Conservation (phyloP, 1,284 basidiomycete genomes). For the Mycocalia duriaeana region DNA sequence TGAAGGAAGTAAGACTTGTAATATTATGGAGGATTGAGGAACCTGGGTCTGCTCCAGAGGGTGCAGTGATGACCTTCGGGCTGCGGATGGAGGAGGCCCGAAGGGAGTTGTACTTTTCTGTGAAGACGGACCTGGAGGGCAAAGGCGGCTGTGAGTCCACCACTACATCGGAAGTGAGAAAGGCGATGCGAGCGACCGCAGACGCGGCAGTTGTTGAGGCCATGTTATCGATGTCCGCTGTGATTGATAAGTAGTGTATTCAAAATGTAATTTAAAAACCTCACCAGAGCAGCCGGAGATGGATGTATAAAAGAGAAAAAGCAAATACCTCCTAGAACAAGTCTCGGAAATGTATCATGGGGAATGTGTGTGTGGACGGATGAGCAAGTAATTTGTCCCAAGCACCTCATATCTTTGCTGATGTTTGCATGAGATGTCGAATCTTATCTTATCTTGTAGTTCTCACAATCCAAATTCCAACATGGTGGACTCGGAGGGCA, state of each 20-base stretch:
- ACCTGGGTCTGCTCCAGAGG: slow-evolving; percentile 57
- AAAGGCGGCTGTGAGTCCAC: slow-evolving; percentile 49
- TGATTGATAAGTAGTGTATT: slow-evolving; percentile 8
- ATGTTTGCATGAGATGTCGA: slow-evolving; percentile 22
- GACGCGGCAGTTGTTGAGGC: slow-evolving; percentile 18
- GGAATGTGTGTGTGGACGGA: slow-evolving; percentile 14
- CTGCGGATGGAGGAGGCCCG: slow-evolving; percentile 23
- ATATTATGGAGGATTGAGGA: slow-evolving; percentile 45
- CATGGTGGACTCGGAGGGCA: too few relatives aligned
- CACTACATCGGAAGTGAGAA: slow-evolving; percentile 61
- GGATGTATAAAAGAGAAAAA: slow-evolving; percentile 10
- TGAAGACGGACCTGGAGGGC: slow-evolving; percentile 28
- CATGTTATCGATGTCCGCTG: too few relatives aligned
- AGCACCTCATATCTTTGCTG: slow-evolving; percentile 37
- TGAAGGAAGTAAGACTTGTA: slow-evolving; percentile 48
- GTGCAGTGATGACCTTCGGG: slow-evolving; percentile 41
- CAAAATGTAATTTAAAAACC: slow-evolving; percentile 1
- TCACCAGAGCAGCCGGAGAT: slow-evolving; percentile 8
- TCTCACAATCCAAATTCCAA: too few relatives aligned
- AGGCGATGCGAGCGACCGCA: slow-evolving; percentile 64
- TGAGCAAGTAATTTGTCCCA: slow-evolving; percentile 26
- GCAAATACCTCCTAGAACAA: slow-evolving; percentile 2
- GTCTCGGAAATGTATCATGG: slow-evolving; percentile 4
- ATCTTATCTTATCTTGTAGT: too few relatives aligned
- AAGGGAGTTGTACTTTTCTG: slow-evolving; percentile 29